Percentiles rank a stretch among this genome's conserved stretches.
These are phyloP conservation scores for Populus alba DNA, from an alignment of 345 rosid species.

Conservation along the genomic window DNA sequence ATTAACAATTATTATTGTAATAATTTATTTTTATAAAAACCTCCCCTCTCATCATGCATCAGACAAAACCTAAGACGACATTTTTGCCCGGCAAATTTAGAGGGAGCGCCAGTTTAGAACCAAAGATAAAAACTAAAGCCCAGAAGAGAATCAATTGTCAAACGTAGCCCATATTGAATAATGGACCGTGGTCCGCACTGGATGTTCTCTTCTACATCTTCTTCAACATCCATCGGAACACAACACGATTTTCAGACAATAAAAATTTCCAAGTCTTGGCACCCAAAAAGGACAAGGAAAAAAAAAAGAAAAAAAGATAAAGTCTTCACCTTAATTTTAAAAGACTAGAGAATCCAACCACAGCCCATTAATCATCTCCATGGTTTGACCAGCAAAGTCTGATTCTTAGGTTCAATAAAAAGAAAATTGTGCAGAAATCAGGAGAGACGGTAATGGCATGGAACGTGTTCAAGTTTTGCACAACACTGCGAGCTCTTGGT, in stretches of 20 bases:
- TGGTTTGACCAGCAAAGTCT: slow-evolving; percentile 1
- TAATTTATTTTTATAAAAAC: too few species aligned
- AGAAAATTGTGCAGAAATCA: slow-evolving; percentile 6
- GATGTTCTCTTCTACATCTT: neutral
- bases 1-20: too few species aligned
- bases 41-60: too few species aligned
- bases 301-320: neutral
- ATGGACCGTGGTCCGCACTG: neutral
- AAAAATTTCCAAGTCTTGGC: neutral
- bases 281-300: neutral
- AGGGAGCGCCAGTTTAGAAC: neutral
- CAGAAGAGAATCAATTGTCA: neutral
- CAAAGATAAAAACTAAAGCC: neutral
- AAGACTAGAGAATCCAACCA: slow-evolving; percentile 1
- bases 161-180: neutral
- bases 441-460: slow-evolving; percentile 49
- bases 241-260: neutral
- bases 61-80: too few species aligned
- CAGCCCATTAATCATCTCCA: neutral
- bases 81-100: neutral
- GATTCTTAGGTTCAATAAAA: neutral
- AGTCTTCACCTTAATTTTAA: neutral
- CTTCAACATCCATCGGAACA: neutral
- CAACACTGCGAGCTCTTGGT: slow-evolving; percentile 73
- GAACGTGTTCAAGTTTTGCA: slow-evolving; percentile 80